phyloP scores from a whole-genome alignment of 1,284 basidiomycete genomes.

The Mrakiaceae sp. region DNA sequence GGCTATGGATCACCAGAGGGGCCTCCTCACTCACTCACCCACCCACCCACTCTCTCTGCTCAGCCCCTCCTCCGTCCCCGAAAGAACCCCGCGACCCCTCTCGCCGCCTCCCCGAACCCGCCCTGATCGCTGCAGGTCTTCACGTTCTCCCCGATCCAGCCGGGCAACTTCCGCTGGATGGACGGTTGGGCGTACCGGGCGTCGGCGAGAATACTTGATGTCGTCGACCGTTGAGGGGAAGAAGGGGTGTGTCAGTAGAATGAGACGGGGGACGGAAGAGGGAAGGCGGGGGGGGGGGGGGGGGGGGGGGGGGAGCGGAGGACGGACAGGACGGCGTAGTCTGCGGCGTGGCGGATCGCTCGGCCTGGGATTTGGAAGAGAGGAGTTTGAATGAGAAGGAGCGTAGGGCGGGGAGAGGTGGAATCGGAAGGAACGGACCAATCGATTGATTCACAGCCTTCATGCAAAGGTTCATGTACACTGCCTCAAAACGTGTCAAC shows the following conservation, averaged over 20 bases:
- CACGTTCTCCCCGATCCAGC: slow-evolving; percentile 69
- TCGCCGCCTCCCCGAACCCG: slow-evolving; percentile 62
- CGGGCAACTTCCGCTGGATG: slow-evolving; percentile 66
- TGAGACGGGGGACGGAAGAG: not conserved
- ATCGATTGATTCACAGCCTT: slow-evolving; percentile 95
- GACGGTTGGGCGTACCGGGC: slow-evolving; percentile 55
- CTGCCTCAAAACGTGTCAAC: not conserved
- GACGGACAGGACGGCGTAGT: slow-evolving; percentile 42
- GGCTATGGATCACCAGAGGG: too few relatives aligned
- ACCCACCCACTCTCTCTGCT: slow-evolving; percentile 7
- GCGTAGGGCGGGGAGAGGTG: not conserved
- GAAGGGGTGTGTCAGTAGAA: not conserved
- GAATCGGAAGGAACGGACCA: slow-evolving; percentile 42
- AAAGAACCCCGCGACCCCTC: slow-evolving; percentile 58
- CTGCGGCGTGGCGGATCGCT: slow-evolving; percentile 73
- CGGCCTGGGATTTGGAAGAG: slow-evolving; percentile 46
- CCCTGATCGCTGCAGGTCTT: slow-evolving; percentile 37
- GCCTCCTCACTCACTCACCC: too few relatives aligned
- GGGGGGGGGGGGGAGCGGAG: not conserved
- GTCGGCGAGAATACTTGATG: slow-evolving; percentile 59
- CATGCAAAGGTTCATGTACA: slow-evolving; percentile 70
- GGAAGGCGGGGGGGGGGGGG: not conserved
- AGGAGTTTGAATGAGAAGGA: not conserved
- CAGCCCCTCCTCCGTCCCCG: slow-evolving; percentile 30
- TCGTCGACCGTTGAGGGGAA: not conserved